Evolutionary conservation across 148 eudicot species (phyloP).

Genomic region (Hydrangea macrophylla): DNA sequence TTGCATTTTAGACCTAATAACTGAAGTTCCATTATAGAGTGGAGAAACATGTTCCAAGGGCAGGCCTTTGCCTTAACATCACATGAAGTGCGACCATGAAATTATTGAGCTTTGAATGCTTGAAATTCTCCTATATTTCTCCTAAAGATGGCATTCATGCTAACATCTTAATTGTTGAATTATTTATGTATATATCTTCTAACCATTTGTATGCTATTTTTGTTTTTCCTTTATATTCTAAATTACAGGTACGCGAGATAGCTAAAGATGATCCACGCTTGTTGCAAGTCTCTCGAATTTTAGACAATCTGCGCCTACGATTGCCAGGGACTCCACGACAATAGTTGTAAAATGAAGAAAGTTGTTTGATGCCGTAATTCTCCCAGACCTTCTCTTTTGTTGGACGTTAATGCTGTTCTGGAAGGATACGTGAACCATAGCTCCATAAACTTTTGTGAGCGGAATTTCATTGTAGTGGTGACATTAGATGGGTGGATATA

Average conservation of each 20-base stretch:
- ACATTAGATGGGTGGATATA: not conserved
- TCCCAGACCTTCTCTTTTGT: not conserved
- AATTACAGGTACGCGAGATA: conserved; percentile 68
- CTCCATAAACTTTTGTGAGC: not conserved
- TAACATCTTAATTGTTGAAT: not conserved
- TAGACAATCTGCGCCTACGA: conserved; percentile 31
- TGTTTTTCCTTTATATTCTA: not conserved
- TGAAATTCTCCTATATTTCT: not conserved
- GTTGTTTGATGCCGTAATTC: not conserved
- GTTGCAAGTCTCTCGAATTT: conserved; percentile 34
- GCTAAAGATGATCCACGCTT: conserved; percentile 77
- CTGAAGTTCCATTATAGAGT: not conserved
- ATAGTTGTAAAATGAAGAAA: conserved; percentile 4
- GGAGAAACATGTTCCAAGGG: not conserved
- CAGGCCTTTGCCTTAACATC: not conserved
- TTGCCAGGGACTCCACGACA: conserved; percentile 15
- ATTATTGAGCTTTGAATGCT: not conserved
- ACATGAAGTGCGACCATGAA: not conserved
- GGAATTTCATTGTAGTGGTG: not conserved
- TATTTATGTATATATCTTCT: not conserved
- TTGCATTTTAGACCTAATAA: too few relatives aligned
- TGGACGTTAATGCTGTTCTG: not conserved
- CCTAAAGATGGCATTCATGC: not conserved
- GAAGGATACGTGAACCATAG: not conserved
- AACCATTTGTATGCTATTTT: not conserved